Base-by-base conservation (phyloP, 1,284 basidiomycete species). In the Schizophyllum amplum region DNA sequence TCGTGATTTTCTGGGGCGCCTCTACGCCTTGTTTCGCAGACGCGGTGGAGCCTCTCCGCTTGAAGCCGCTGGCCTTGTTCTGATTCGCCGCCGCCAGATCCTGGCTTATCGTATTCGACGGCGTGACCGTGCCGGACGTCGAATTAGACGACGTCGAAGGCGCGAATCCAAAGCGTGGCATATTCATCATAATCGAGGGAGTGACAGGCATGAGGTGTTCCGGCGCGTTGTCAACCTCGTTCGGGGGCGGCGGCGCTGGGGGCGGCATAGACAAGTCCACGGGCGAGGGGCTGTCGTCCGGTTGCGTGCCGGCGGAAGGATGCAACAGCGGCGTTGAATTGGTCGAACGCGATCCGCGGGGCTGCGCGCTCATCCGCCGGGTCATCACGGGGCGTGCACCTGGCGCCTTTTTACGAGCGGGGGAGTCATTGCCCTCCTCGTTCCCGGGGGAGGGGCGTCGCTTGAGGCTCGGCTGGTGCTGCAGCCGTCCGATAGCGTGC, bases 181-280 rank as follows among this genome's bases (percentile, higher is more conserved):
- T 77, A 61, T 93, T 93, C 89, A 95, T 90, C 64, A 94, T 84
- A 60, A 81, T 89, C 0, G 90, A 87, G 0, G 92, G 92, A 0
- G 92, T 95, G 55, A 92, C 90, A 4, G 92, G 92, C 9, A 81
- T 81, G 51, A 92, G 74, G 23, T 76, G 71, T 24, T 64, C 49
- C 25, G 24, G 25, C 3, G 15, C 15, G 51, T 23, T 20, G 21
- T 24, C 25, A 9, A 15, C 23, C 11, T 17, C 33, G 33, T 42
- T 42, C 51, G 51, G 42, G 58, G 55, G 26, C 1, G 61, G 61
- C 4, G 60, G 61, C 17, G 61, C 61, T 1, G 61, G 91, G n/a
- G 89, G 88, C 1, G 86, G 86, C 87, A 90, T 89, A 5, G 86
- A 81, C 20, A 91, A 69, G 69, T 94, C 91, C 1, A 93, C 89